Conservation (phyloP, 139 green algal genomes). For the Micractinium sp. region DNA sequence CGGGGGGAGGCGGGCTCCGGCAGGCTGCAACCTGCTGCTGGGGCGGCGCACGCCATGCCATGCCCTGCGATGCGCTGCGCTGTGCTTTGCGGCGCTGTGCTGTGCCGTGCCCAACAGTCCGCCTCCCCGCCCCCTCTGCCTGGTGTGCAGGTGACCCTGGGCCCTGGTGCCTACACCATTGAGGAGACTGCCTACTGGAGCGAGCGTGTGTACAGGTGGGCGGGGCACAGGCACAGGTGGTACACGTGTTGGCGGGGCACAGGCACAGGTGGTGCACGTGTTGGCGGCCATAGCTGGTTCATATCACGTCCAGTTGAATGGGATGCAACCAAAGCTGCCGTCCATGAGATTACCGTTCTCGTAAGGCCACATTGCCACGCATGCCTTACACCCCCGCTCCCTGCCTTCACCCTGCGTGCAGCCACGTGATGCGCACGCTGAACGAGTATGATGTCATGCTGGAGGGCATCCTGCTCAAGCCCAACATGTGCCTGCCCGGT, state of each 20-base stretch:
- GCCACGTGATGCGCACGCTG: constrained; percentile 81
- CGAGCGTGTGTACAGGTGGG: constrained; percentile 43
- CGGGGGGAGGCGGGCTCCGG: no score
- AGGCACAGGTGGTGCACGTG: no score
- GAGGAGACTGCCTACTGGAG: constrained; percentile 86
- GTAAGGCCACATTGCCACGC: no score
- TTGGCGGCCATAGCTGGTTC: no score
- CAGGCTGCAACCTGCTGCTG: no score
- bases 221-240: neutral
- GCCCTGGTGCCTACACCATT: constrained; percentile 82
- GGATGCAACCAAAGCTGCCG: no score
- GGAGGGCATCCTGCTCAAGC: constrained; percentile 95
- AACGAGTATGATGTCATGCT: constrained; percentile 92
- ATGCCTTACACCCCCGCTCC: no score
- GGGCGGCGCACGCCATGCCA: no score
- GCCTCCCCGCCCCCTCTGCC: no score
- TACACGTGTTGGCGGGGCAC: no score
- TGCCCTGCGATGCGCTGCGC: neutral
- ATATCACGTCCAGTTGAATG: no score
- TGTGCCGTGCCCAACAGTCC: neutral
- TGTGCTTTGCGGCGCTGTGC: neutral
- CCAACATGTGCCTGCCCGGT: constrained; percentile 88
- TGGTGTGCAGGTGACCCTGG: constrained; percentile 83
- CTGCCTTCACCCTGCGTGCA: constrained; percentile 53
- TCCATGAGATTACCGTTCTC: no score